phyloP scores from a whole-genome alignment of 192 early-diverging fungal genomes.

The Phlyctochytrium arcticum region DNA sequence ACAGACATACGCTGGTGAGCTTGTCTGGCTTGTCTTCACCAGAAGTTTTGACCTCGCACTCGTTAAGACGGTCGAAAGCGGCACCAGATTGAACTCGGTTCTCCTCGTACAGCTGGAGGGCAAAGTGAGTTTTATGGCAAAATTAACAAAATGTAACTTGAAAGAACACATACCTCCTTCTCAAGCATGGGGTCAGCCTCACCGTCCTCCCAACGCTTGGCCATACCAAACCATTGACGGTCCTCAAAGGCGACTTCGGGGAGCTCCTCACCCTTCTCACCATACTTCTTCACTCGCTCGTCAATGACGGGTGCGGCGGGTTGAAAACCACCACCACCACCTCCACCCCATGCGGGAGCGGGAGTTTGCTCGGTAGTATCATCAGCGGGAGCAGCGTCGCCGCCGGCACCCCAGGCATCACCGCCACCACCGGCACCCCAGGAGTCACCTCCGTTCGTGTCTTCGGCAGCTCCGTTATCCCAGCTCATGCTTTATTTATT shows the following conservation, averaged over 20 bases:
- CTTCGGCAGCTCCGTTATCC: no score
- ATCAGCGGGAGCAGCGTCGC: no score
- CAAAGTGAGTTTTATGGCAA: neutral
- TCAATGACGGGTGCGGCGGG: neutral
- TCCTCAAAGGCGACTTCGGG: neutral
- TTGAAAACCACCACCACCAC: no score
- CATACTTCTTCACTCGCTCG: constrained; percentile 16
- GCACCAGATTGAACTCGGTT: constrained; percentile 63
- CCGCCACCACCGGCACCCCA: no score
- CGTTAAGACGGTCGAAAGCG: constrained; percentile 91
- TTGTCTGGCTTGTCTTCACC: constrained; percentile 32
- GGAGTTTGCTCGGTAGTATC: no score
- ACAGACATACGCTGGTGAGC: constrained; percentile 5
- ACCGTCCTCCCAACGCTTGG: constrained; percentile 25
- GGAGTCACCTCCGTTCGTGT: no score
- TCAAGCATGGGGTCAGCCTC: constrained; percentile 11
- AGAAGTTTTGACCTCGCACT: constrained; percentile 76
- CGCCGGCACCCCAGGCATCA: no score
- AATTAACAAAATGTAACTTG: neutral
- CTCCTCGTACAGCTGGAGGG: constrained; percentile 3
- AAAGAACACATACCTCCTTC: constrained; percentile 3
- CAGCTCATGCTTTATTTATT: no score
- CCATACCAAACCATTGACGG: constrained; percentile 8
- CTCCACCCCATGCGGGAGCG: no score
- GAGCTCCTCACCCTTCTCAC: neutral